Evolutionary conservation across 1,284 basidiomycete species (phyloP).

Genomic region (Rhizoctonia solani): DNA sequence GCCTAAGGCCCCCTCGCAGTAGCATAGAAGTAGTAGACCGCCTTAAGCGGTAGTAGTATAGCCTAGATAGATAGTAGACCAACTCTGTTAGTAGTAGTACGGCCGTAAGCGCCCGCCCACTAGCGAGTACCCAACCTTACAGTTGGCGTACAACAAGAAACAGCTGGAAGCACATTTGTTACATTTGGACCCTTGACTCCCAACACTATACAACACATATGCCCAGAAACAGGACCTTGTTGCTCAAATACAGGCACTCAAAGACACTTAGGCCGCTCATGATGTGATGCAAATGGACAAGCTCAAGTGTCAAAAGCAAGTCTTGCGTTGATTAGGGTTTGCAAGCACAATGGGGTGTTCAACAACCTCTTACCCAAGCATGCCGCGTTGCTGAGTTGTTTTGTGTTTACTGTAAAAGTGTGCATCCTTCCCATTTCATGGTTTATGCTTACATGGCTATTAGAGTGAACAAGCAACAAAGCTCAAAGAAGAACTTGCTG

Average conservation of each 20-base stretch:
- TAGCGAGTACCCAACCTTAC: too few species aligned
- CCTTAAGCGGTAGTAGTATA: too few species aligned
- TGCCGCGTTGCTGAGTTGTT: slow-evolving; percentile 91
- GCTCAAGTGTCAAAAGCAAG: slow-evolving; percentile 93
- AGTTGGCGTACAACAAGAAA: too few species aligned
- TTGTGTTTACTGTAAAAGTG: slow-evolving; percentile 91
- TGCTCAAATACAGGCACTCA: slow-evolving; percentile 72
- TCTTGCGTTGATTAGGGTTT: slow-evolving; percentile 89
- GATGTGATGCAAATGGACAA: slow-evolving; percentile 97
- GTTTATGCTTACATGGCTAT: not conserved
- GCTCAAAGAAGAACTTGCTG: slow-evolving; percentile 90
- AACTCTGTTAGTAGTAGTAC: too few species aligned
- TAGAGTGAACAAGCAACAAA: slow-evolving; percentile 88
- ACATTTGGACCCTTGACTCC: slow-evolving; percentile 73
- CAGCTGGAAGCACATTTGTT: slow-evolving; percentile 77
- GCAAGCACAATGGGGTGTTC: slow-evolving; percentile 90
- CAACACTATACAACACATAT: slow-evolving; percentile 80
- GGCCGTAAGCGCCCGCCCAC: too few species aligned
- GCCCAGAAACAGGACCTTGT: slow-evolving; percentile 75
- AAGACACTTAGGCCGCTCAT: slow-evolving; percentile 84
- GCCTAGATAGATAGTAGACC: too few species aligned
- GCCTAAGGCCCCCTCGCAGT: too few species aligned
- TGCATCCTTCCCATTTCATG: not conserved
- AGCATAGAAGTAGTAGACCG: too few species aligned
- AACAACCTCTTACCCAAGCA: slow-evolving; percentile 89